Base-by-base conservation (phyloP, 129 eudicot species). In the Pulicaria dysenterica region DNA sequence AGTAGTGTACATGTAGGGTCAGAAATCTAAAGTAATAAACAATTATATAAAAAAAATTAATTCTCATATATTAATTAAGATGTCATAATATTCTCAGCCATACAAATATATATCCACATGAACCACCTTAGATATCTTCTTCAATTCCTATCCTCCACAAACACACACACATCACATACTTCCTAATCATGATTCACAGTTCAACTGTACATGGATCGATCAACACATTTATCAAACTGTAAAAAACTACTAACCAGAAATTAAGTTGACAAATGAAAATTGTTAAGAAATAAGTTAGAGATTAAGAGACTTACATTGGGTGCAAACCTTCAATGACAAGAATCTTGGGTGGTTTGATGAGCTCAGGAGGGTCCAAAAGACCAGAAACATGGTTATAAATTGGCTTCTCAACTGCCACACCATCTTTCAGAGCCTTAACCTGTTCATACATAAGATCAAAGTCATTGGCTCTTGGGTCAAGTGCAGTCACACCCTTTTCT, bases 381-480 rank as follows among this genome's bases (percentile, higher is more conserved):
- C 97, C 97, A 61, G 79, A 78, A 66, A 92, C 96, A 83, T 92
- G 97, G 74, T 92, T 92, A 66, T 92, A 92, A 43, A 92, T 92
- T 12, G 96, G 97, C 74, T 92, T 92, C 15, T 92, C 79, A 53
- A 92, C 89, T 70, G 91, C 80, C 15, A 73, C 65, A 3, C 96
- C 97, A 40, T 77, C 75, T 54, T 92, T 92, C 14, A 92, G 43
- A 15, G 91, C 96, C 77, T 92, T 92, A 74, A 89, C 96, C 64
- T 92, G 97, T 62, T 92, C 91, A 79, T 86, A 92, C 97, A 92
- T 92, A 19, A 92, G 91, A 77, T 92, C 97, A 82, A 92, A 92
- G 58, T 92, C 82, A 73, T 92, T 92, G 34, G 97, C 97, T 67
- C 79, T 81, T 10, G 97, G 97, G 71, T 92, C 97, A 74, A 92